Base-by-base conservation (phyloP, 306 rosid genomes). In the Pueraria montana region DNA sequence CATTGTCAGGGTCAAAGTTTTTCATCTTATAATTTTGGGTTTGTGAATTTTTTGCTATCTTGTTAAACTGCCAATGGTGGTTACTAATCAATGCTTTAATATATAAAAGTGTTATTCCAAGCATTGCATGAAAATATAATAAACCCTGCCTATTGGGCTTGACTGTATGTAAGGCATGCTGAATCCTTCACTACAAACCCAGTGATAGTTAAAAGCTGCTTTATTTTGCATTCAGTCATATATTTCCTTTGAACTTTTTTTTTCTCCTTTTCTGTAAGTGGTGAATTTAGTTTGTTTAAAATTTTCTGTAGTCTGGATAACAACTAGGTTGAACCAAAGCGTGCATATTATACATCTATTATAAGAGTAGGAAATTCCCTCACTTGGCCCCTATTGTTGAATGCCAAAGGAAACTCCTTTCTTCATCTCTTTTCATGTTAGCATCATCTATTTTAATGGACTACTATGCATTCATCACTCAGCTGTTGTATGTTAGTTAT, bases 271-370 rank as follows among this genome's bases (percentile, higher is more conserved):
- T 43, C 8, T 16, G 7, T 5, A 42, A 17, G 64, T 55, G 20
- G 32, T 55, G 46, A 23, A 53, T 11, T 42, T 58, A 34, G 16
- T 7, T 43, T 76, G 9, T 58, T 36, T 58, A 46, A 21, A 61
- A 4, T n/a, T 48, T 16, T 42, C 27, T 59, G 20, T 71, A n/a
- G 43, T 78, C 40, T 83, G 83, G 46, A 62, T 27, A 38, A 34
- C 20, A 6, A 65, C 78, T 69, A 5, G 9, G 34, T 30, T 32
- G 73, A 53, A 65, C 77, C 42, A 72, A 79, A 79, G 48, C 13
- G 20, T 64, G 42, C 58, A 45, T 46, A 26, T 62, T n/a, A n/a
- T n/a, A n/a, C n/a, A n/a, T n/a, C n/a, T n/a, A n/a, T n/a, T n/a
- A n/a, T n/a, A n/a, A n/a, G 18, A 40, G 36, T 20, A 18, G n/a